Conservation (phyloP, 179 eudicot species). For the Beta lomatogona region DNA sequence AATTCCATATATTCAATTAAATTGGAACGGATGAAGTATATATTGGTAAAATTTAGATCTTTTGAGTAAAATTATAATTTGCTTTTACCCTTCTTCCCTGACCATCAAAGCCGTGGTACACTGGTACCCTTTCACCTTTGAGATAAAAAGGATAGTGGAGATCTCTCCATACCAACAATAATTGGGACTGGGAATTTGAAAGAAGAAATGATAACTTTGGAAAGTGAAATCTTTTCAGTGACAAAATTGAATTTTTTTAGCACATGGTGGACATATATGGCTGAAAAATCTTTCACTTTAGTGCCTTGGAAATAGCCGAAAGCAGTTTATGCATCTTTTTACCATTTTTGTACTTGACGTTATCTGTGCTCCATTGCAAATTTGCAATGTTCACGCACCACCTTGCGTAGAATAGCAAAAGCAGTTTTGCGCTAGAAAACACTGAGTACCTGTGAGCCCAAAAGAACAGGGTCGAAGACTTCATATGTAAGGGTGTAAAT, state of each 20-base stretch:
- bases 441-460: not conserved
- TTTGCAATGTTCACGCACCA: not conserved
- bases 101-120: not conserved
- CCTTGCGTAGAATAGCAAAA: not conserved
- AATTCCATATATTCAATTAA: too few species aligned
- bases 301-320: not conserved
- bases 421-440: not conserved
- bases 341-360: constrained; percentile 11
- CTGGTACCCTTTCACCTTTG: not conserved
- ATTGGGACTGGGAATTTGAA: not conserved
- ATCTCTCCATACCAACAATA: not conserved
- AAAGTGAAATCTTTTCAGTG: not conserved
- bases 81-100: not conserved
- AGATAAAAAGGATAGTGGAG: not conserved
- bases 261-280: not conserved
- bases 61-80: not conserved
- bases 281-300: not conserved
- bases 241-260: not conserved
- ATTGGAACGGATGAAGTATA: not conserved
- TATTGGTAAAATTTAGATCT: not conserved
- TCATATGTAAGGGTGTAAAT: too few species aligned
- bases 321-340: not conserved
- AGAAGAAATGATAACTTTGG: not conserved
- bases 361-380: not conserved
- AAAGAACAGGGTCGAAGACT: too few species aligned